Conservation (phyloP, 2,329 filamentous ascomycete species). For the Simplicillium sp. region DNA sequence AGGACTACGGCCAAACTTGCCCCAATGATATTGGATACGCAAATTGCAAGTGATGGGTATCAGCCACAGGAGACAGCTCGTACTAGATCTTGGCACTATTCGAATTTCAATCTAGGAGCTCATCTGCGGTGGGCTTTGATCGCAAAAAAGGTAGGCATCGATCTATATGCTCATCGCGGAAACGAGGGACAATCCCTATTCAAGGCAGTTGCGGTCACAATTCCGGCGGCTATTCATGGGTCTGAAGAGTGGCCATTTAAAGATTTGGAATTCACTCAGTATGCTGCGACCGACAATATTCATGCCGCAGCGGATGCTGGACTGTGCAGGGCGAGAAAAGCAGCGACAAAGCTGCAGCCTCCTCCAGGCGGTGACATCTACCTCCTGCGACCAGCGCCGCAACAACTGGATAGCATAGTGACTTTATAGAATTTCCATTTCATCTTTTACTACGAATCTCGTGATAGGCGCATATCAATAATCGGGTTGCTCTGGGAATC, state of each 20-base stretch:
- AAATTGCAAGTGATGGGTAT: conserved; percentile 13
- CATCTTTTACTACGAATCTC: too few species aligned
- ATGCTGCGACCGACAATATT: conserved; percentile 15
- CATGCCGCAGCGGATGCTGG: conserved; percentile 14
- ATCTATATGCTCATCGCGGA: conserved; percentile 13
- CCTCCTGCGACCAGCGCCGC: conserved; percentile 14
- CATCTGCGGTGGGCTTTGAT: conserved; percentile 10
- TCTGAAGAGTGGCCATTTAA: conserved; percentile 10
- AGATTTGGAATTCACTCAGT: conserved; percentile 13
- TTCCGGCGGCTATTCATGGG: conserved; percentile 13
- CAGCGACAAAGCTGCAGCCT: conserved; percentile 7
- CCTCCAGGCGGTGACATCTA: conserved; percentile 16
- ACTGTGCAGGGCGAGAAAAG: conserved; percentile 8
- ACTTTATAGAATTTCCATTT: conserved; percentile 2
- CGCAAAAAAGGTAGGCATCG: conserved; percentile 11
- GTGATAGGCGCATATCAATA: too few species aligned
- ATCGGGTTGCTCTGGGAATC: too few species aligned
- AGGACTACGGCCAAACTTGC: not conserved
- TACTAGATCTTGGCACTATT: conserved; percentile 18
- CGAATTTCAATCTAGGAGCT: conserved; percentile 14
- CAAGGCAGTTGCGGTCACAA: conserved; percentile 12
- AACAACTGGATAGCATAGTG: conserved; percentile 15
- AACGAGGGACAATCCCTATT: conserved; percentile 13
- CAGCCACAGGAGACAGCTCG: conserved; percentile 15
- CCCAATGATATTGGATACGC: conserved; percentile 9